Evolutionary conservation across 805 yeast species (phyloP).

Genomic region (Candida nanaspora): DNA sequence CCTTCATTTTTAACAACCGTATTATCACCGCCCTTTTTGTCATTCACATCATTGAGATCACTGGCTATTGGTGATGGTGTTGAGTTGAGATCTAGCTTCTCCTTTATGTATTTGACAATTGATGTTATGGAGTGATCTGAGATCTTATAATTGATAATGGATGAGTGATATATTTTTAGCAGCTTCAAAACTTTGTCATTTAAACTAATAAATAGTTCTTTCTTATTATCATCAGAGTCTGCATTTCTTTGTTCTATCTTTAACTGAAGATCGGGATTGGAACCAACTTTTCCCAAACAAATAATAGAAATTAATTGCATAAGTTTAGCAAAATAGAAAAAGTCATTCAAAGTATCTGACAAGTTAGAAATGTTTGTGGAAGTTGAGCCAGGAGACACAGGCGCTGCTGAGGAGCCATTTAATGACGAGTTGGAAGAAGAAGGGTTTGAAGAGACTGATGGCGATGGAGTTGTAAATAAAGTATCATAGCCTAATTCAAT

Average conservation of each 20-base stretch:
- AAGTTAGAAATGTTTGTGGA: background rate
- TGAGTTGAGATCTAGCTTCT: background rate
- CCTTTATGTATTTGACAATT: slow-evolving; percentile 1
- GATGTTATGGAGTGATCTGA: background rate
- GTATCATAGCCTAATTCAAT: slow-evolving; percentile 15
- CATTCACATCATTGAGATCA: background rate
- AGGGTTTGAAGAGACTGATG: too few relatives aligned
- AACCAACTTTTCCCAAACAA: slow-evolving; percentile 1
- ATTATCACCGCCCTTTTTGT: too few relatives aligned
- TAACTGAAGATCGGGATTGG: background rate
- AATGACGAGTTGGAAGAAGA: background rate
- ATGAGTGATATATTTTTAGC: background rate
- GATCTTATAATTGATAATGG: background rate
- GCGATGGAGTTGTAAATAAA: too few relatives aligned
- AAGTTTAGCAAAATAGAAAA: background rate
- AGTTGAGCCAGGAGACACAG: too few relatives aligned
- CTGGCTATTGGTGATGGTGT: background rate
- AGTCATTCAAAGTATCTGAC: background rate
- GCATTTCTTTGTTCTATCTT: background rate
- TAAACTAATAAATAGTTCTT: background rate
- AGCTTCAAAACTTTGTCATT: background rate
- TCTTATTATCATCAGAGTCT: background rate
- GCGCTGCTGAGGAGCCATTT: too few relatives aligned
- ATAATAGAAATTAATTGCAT: slow-evolving; percentile 1
- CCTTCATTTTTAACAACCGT: too few relatives aligned